Evolutionary conservation across 1,284 basidiomycete species (phyloP), one percentile per base, ranked within the genome.

Genomic region (Cryptococcus amylolentus): DNA sequence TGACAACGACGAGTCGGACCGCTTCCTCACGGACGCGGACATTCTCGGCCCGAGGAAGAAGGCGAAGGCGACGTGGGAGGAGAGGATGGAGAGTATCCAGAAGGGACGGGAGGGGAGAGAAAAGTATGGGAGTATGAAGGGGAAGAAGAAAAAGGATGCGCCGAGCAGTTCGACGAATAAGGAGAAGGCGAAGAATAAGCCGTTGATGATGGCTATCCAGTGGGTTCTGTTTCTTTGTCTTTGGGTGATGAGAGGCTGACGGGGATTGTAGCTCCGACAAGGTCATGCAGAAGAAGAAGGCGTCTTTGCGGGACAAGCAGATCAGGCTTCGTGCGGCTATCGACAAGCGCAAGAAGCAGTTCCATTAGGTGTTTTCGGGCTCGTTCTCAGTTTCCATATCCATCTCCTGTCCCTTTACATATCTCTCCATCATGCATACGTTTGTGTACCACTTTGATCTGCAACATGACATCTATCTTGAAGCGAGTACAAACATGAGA

Each of bases 21-120:
- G 80, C 13, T 91, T 95, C 79, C 81, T 96, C 52, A 90, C 88
- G n/a, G 92, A 95, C 69, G 82, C 83, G 58, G 90, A 93, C 71
- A 98, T 99, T 63, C 81, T 98, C 4, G 95, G 96, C 1, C 90
- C 91, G 5, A 85, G 90, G 56, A 98, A 98, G 80, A 96, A 93
- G 79, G 83, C 83, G 35, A 99, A 98, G 77, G 86, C 89, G 2
- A 89, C 91, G 70, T 98, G 98, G 75, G 91, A 91, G 58, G 95
- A 96, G 74, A 87, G 95, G 23, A 86, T 98, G 79, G 93, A 89
- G 3, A 88, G 86, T 16, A 91, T 98, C 65, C 85, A 88, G 70
- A 88, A 91, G 74, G 95, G 95, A 1, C 84, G 95, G 35, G 94
- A 98, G 76, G 96, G 92, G 0, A 84, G 96, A 51, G 94, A 96